Conservation (phyloP, 1,139 yeast species). For the Suhomyces anneliseae region DNA sequence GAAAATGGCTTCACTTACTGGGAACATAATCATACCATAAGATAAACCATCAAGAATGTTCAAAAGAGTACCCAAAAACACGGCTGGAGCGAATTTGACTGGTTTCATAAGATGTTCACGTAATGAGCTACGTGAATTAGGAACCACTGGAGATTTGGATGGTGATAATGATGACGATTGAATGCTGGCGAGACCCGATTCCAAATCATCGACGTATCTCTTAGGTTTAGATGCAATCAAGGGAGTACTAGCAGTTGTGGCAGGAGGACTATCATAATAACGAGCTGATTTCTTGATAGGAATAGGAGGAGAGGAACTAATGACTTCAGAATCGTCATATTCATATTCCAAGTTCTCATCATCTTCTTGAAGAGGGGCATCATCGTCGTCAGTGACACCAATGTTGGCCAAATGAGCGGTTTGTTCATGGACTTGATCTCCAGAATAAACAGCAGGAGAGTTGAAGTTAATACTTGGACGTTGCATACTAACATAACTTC, state of each 20-base stretch:
- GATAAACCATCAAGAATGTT: constrained; percentile 92
- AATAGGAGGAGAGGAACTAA: constrained; percentile 28
- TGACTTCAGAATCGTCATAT: constrained; percentile 10
- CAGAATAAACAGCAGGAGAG: constrained; percentile 47
- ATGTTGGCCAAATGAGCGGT: constrained; percentile 63
- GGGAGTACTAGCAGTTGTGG: constrained; percentile 1
- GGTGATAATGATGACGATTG: background rate
- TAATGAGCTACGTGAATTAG: constrained; percentile 14
- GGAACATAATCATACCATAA: constrained; percentile 97
- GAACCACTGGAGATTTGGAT: background rate
- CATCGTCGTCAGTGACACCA: constrained; percentile 51
- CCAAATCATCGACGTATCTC: constrained; percentile 6
- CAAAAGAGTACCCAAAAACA: constrained; percentile 76
- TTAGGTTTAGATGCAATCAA: constrained; percentile 1
- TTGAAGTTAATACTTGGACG: constrained; percentile 20
- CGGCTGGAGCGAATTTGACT: constrained; percentile 65
- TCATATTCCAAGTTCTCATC: constrained; percentile 12
- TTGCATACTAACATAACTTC: constrained; percentile 42
- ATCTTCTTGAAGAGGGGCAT: constrained; percentile 1
- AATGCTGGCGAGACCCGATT: constrained; percentile 1
- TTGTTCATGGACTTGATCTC: constrained; percentile 58
- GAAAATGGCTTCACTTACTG: constrained; percentile 78
- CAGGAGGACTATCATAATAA: background rate
- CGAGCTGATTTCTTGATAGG: constrained; percentile 11
- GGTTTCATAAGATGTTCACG: constrained; percentile 34